Evolutionary conservation across 2,329 filamentous ascomycete species (phyloP).

Genomic region (Xylariomycetidae sp.): DNA sequence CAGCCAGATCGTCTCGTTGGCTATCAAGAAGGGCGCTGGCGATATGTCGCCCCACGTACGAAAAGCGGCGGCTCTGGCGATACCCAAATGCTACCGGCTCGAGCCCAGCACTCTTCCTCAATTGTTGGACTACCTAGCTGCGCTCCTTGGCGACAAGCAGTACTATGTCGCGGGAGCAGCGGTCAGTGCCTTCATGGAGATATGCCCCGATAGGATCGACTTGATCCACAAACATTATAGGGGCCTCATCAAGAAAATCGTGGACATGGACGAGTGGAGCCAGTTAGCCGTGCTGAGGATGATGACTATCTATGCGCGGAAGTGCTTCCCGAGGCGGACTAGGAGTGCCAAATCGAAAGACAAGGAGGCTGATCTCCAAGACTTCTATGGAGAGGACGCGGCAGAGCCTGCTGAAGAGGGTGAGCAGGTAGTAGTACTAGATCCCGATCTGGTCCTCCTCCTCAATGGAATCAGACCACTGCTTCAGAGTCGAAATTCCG

Average conservation of each 20-base stretch:
- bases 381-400: conserved; percentile 74
- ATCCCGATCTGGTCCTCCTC: conserved; percentile 78
- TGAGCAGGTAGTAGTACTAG: conserved; percentile 59
- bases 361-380: conserved; percentile 47
- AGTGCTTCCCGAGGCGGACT: conserved; percentile 74
- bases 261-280: conserved; percentile 99
- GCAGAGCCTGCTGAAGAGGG: conserved; percentile 38
- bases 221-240: conserved; percentile 89
- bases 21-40: conserved; percentile 87
- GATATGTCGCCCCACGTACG: conserved; percentile 95
- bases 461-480: conserved; percentile 78
- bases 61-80: conserved; percentile 86
- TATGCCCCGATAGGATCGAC: conserved; percentile 84
- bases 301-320: conserved; percentile 79
- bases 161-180: conserved; percentile 97
- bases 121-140: conserved; percentile 74
- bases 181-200: conserved; percentile 80
- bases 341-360: conserved; percentile 45
- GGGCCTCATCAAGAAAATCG: conserved; percentile 77
- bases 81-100: conserved; percentile 91
- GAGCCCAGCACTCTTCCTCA: conserved; percentile 83
- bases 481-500: conserved; percentile 87
- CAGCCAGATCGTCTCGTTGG: conserved; percentile 92
- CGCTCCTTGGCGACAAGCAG: conserved; percentile 80
- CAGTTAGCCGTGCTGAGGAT: conserved; percentile 79